Evolutionary conservation across 768 basidiomycete species (phyloP), one percentile per base, ranked within the genome.

Genomic region (Podaxis mareebaensis): DNA sequence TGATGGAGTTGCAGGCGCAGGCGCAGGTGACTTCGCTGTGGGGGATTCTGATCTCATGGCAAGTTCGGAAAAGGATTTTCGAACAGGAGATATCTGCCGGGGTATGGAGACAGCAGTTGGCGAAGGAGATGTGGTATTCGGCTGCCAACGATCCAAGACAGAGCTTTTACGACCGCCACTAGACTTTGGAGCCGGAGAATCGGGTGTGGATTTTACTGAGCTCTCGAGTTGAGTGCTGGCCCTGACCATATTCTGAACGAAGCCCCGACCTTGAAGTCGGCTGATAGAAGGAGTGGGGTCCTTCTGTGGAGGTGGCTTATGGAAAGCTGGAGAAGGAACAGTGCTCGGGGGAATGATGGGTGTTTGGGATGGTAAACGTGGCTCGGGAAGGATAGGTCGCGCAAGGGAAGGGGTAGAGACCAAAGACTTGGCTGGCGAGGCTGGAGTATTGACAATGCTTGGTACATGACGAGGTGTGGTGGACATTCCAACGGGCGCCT

Each of bases 211-310:
- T 13, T 74, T 48, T 0, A 82, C 72, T 53, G 80, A 74, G 17
- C 73, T 76, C 64, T 85, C 82, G 4, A 88, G 72, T 65, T 83
- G 78, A 17, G 82, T 77, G 67, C 85, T 91, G 53, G 81, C 88
- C 73, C 89, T 87, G 38, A 95, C 89, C 78, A 92, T 86, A 65
- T 83, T 91, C 73, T 91, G 89, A 2, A 95, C 93, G 70, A 95
- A 93, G 3, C 93, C 93, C 44, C 93, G 86, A 20, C 93, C 93
- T 69, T 93, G 88, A 17, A 95, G 75, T 64, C 92, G 79, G 65
- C 90, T 93, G 36, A 94, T 84, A 71, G 91, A 93, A 0, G 93
- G 93, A 1, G 91, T 92, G 3, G 84, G 84, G 51, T 92, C 91
- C 71, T 93, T 93, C 57, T 79, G 73, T 3, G 80, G 70, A 8